Conservation (phyloP, 2,329 filamentous ascomycete species). For the Chaetothyriales sp. region DNA sequence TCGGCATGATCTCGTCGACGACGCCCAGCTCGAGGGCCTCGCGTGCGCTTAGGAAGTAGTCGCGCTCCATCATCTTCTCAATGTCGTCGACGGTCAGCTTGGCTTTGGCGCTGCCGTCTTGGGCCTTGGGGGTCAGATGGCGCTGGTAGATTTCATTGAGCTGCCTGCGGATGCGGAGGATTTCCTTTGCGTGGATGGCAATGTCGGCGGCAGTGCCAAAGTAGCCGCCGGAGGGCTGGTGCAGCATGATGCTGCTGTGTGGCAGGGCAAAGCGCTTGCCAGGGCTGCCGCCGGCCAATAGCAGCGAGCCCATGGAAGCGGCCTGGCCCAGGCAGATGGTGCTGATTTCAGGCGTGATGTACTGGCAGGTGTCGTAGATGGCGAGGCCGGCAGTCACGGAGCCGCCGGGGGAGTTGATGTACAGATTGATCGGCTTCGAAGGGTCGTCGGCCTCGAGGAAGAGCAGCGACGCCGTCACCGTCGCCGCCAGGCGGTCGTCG, state of each 20-base stretch:
- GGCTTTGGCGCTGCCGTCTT: not conserved
- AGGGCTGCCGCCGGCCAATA: constrained; percentile 72
- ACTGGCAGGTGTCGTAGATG: constrained; percentile 98
- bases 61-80: constrained; percentile 89
- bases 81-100: constrained; percentile 49
- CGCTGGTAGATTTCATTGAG: constrained; percentile 79
- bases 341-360: constrained; percentile 82
- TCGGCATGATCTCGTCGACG: constrained; percentile 72
- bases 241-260: constrained; percentile 90
- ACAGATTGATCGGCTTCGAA: constrained; percentile 88
- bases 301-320: constrained; percentile 82
- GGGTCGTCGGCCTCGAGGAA: constrained; percentile 96
- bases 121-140: constrained; percentile 56
- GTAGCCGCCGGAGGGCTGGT: constrained; percentile 75
- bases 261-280: constrained; percentile 80
- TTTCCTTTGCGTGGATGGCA: constrained; percentile 93
- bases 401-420: constrained; percentile 93
- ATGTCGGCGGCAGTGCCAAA: constrained; percentile 64
- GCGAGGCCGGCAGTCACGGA: constrained; percentile 76
- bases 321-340: constrained; percentile 93
- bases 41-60: constrained; percentile 80
- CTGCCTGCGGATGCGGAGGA: constrained; percentile 69
- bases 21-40: constrained; percentile 85
- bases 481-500: constrained; percentile 80
- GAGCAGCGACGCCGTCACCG: constrained; percentile 86